phyloP scores from a whole-genome alignment of 257 asterid species.

The Salvia hispanica region DNA sequence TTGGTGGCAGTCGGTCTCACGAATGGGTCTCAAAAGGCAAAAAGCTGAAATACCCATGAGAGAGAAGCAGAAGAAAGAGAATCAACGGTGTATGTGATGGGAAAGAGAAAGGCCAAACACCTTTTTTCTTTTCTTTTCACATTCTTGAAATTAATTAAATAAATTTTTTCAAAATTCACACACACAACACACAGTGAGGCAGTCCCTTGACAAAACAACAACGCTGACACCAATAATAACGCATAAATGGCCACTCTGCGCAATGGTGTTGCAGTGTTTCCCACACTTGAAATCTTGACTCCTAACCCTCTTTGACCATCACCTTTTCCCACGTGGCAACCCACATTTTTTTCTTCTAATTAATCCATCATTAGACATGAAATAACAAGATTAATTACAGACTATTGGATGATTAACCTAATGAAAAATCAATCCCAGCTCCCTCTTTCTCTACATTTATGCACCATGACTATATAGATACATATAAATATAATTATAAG shows the following conservation, averaged over 20 bases:
- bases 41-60: slow-evolving; percentile 35
- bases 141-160: neutral
- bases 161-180: no score
- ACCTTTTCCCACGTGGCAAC: slow-evolving; percentile 29
- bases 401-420: slow-evolving; percentile 1
- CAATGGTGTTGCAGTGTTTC: slow-evolving; percentile 36
- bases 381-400: slow-evolving; percentile 25
- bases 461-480: slow-evolving; percentile 11
- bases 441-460: slow-evolving; percentile 5
- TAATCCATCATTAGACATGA: neutral
- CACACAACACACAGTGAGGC: slow-evolving; percentile 10
- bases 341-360: neutral
- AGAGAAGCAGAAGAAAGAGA: neutral
- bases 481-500: neutral
- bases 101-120: neutral
- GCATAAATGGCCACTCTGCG: slow-evolving; percentile 58
- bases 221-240: slow-evolving; percentile 49
- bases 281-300: slow-evolving; percentile 38
- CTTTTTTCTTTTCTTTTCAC: neutral
- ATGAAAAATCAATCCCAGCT: neutral
- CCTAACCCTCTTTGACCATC: slow-evolving; percentile 56
- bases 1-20: slow-evolving; percentile 31
- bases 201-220: slow-evolving; percentile 27
- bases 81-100: neutral
- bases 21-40: slow-evolving; percentile 31